Conservation (phyloP, 495 filamentous ascomycete species). For the Neurospora intermedia region DNA sequence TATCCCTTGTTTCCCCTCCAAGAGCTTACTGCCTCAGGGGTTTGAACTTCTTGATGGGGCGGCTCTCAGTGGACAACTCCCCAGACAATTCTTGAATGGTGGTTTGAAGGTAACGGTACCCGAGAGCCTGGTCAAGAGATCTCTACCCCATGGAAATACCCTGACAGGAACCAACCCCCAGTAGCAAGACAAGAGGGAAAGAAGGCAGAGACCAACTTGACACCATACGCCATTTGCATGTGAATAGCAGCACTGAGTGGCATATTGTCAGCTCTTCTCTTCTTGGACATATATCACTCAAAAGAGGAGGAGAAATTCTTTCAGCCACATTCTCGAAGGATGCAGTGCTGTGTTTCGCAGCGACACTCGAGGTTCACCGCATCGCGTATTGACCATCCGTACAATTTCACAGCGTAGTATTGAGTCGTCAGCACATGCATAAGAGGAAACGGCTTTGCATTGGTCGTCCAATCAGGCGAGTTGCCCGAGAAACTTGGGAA, state of each 20-base stretch:
- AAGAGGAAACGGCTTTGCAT: conserved; percentile 13
- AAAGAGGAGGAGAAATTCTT: neutral
- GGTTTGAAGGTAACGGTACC: conserved; percentile 12
- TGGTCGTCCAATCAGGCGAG: conserved; percentile 8
- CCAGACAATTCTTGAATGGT: neutral
- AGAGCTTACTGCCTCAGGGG: conserved; percentile 5
- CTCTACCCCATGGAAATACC: conserved; percentile 2
- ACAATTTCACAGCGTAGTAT: conserved; percentile 11
- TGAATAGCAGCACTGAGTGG: neutral
- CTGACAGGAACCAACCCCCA: neutral
- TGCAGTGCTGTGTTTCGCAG: neutral
- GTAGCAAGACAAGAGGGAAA: neutral
- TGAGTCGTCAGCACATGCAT: conserved; percentile 13
- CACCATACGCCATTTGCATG: neutral
- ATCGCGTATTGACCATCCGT: neutral
- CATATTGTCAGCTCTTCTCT: neutral
- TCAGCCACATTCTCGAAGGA: conserved; percentile 1
- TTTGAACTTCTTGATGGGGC: neutral
- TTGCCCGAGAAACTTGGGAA: neutral
- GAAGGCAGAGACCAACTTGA: neutral
- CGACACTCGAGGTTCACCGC: neutral
- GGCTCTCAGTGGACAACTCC: neutral
- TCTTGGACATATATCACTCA: neutral
- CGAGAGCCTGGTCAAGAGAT: conserved; percentile 7
- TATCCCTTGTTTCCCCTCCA: conserved; percentile 11